Base-by-base conservation (phyloP, 768 basidiomycete genomes). In the Mycena albidolilacea region DNA sequence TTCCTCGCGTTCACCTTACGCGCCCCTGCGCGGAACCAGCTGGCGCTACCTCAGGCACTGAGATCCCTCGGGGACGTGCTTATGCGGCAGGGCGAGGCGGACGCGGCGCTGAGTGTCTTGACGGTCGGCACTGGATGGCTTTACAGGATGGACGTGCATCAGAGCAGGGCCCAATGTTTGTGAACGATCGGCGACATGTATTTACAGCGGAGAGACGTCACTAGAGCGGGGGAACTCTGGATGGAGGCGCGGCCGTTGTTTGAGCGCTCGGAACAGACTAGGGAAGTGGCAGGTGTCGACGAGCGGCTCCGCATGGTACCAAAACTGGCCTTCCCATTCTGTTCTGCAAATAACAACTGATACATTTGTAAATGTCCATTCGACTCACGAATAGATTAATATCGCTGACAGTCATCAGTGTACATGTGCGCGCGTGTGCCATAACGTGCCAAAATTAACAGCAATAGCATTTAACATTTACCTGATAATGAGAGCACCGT, bases 191-290 rank as follows among this genome's bases (percentile, higher is more conserved):
- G 57, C 17, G 57, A 68, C 11, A 1, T 68, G 17, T 12, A 46
- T 46, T 15, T 60, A 23, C 55, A 37, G 57, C 55, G 55, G 4
- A 35, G 67, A 3, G 58, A 67, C 19, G 2, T 17, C 5, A 5
- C 5, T 37, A 60, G 19, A 12, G 67, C 67, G 7, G 8, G 3
- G 3, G 43, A 30, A 10, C 30, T 58, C 12, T 67, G 67, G 67
- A 38, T 7, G 35, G 57, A 19, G 7, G 67, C 67, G 10, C 67
- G 67, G 15, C 67, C 58, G 15, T 23, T 69, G 14, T 62, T 69
- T 55, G 58, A 52, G 50, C 46, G 67, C 1, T 48, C 67, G 6
- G 14, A 50, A 12, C 67, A 69, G 50, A 55, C 35, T 17, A 41
- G n/a, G 8, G 60, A 38, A 5, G 60, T 69, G 5, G 37, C 60